Percentiles rank a stretch among this genome's conserved stretches.
phyloP scores from a whole-genome alignment of 305 asterid genomes.

The Rubia tinctorum region DNA sequence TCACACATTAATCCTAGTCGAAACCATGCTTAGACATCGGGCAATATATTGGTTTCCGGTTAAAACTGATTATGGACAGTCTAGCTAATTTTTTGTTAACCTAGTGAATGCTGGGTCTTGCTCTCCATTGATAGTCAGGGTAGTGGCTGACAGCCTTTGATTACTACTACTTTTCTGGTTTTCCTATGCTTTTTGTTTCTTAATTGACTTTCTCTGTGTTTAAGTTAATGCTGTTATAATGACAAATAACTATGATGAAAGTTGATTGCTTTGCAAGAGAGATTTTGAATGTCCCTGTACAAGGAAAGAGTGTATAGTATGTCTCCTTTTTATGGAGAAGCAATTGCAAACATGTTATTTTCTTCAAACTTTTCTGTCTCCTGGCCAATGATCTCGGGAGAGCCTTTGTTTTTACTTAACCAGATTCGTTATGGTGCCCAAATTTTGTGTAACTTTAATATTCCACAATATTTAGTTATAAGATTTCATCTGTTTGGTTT shows the following conservation, averaged over 20 bases:
- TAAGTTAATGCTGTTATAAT: not conserved
- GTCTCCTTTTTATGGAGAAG: not conserved
- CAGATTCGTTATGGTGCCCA: not conserved
- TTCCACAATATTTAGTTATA: not conserved
- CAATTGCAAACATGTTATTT: not conserved
- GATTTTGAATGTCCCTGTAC: not conserved
- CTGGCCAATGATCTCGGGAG: not conserved
- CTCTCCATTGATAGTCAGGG: not conserved
- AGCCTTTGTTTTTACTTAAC: not conserved
- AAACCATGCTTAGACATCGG: too few species aligned
- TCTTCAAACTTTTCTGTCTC: not conserved
- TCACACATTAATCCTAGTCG: too few species aligned
- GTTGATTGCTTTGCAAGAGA: not conserved
- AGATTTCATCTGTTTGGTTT: slow-evolving; percentile 21
- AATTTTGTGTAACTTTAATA: not conserved
- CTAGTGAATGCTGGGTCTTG: not conserved
- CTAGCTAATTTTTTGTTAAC: not conserved
- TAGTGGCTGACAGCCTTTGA: not conserved
- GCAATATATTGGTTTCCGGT: too few species aligned
- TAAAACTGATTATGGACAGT: not conserved
- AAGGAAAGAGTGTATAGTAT: not conserved
- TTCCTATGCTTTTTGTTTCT: not conserved
- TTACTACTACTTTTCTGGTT: not conserved
- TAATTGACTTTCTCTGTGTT: not conserved
- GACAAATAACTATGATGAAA: not conserved